Base-by-base conservation (phyloP, 139 green algal species). In the Chlamydomonas sp. region DNA sequence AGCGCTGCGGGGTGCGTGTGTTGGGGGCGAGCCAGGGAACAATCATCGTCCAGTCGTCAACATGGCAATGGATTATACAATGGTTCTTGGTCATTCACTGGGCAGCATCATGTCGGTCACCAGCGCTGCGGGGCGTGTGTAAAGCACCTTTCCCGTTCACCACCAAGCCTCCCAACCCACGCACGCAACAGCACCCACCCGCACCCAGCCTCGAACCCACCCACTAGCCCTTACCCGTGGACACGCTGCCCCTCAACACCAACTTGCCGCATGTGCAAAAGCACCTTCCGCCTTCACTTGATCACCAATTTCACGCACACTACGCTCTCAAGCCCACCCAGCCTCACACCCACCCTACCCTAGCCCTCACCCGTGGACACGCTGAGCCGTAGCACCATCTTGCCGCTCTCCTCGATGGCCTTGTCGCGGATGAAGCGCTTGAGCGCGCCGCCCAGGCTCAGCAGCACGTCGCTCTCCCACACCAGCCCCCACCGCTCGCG, bases 391-490 rank as follows among this genome's bases (percentile, higher is more conserved):
- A 95, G 18, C 66, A 87, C 86, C 73, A 93, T 90, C 86, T 94
- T 91, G 63, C 77, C n/a, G 77, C 89, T 89, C 83, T 93, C 85
- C 69, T 89, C 79, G 17, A 91, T 82, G 17, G 90, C 90, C 83
- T 93, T 89, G 81, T 93, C 79, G 5, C 80, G 87, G 0, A 93
- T 79, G 79, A 93, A 91, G 15, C 64, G 87, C 10, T 81, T 72
- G 64, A 95, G 88, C 18, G 92, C 90, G 9, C 90, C 89, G 20
- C 90, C 85, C 79, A 97, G 92, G 75, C 83, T 88, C 78, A 93
- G 84, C 75, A 97, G 94, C 79, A 95, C 90, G 63, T 91, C 68
- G 14, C 87, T 90, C 88, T 97, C 95, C 96, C 96, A 98, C 61
- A 97, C 94, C 64, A 97, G 88, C 5, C 88, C 86, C 80, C 96